These are phyloP conservation scores for Psilocybe cyanescens DNA, from an alignment of 768 basidiomycete genomes.

Conservation along the genomic window DNA sequence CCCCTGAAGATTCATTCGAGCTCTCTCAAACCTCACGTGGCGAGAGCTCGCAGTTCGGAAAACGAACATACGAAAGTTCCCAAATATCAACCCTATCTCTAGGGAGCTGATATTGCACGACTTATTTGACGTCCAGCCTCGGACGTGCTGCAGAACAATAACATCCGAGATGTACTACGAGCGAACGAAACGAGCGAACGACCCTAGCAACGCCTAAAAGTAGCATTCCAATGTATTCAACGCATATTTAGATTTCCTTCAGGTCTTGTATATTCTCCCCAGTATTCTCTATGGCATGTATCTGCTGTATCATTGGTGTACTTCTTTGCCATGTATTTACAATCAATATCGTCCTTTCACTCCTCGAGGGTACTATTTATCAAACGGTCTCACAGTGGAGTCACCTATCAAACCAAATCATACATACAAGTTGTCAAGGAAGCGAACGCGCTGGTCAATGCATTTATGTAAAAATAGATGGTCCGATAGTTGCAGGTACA, in stretches of 20 bases:
- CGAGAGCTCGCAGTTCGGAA: not conserved
- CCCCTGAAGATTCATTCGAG: constrained; percentile 24
- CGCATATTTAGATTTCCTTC: not conserved
- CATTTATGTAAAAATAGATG: too few species aligned
- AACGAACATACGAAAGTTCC: constrained; percentile 2
- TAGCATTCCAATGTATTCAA: not conserved
- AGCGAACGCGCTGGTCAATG: too few species aligned
- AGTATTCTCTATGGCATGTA: not conserved
- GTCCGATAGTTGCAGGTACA: too few species aligned
- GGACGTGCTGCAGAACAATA: not conserved
- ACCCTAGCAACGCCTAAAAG: not conserved
- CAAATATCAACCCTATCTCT: constrained; percentile 9
- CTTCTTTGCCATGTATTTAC: not conserved
- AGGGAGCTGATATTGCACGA: not conserved
- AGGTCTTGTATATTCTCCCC: not conserved
- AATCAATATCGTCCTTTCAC: too few species aligned
- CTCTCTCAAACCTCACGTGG: constrained; percentile 10
- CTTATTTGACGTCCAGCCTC: not conserved
- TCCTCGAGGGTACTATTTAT: too few species aligned
- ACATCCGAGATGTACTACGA: not conserved
- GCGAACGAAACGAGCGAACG: not conserved
- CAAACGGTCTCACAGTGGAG: too few species aligned
- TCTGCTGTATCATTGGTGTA: not conserved
- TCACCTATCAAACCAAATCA: too few species aligned
- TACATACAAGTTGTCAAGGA: too few species aligned